phyloP scores from a whole-genome alignment of 2,329 filamentous ascomycete genomes.

The Bipolaris sorokiniana region DNA sequence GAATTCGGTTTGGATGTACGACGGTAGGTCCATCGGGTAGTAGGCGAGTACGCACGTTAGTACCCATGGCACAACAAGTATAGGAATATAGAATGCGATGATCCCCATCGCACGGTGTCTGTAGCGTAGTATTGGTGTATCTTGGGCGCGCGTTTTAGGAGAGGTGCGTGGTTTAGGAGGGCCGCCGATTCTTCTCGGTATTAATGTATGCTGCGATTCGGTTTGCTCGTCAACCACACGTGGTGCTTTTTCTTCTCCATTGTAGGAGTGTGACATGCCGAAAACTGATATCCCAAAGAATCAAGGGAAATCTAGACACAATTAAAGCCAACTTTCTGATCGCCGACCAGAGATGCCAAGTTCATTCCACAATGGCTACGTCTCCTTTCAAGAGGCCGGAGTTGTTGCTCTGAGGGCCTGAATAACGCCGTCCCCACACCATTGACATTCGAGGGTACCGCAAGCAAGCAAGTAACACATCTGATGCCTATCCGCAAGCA shows the following conservation, averaged over 20 bases:
- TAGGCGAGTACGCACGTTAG: conserved; percentile 1
- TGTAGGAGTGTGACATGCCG: not conserved
- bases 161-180: too few relatives aligned
- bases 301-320: not conserved
- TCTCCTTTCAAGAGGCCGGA: not conserved
- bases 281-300: not conserved
- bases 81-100: not conserved
- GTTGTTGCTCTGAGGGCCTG: not conserved
- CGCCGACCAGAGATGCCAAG: not conserved
- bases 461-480: not conserved
- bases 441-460: not conserved
- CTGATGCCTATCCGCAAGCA: not conserved
- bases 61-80: not conserved
- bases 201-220: not conserved
- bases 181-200: not conserved
- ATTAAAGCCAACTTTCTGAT: not conserved
- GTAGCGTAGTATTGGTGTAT: conserved; percentile 7
- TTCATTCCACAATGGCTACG: not conserved
- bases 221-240: not conserved
- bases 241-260: not conserved
- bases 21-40: not conserved
- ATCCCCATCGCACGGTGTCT: conserved; percentile 9
- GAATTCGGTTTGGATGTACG: not conserved
- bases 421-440: not conserved
- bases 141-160: not conserved